phyloP scores from a whole-genome alignment of 2,329 filamentous ascomycete species.

The Venturia effusa region DNA sequence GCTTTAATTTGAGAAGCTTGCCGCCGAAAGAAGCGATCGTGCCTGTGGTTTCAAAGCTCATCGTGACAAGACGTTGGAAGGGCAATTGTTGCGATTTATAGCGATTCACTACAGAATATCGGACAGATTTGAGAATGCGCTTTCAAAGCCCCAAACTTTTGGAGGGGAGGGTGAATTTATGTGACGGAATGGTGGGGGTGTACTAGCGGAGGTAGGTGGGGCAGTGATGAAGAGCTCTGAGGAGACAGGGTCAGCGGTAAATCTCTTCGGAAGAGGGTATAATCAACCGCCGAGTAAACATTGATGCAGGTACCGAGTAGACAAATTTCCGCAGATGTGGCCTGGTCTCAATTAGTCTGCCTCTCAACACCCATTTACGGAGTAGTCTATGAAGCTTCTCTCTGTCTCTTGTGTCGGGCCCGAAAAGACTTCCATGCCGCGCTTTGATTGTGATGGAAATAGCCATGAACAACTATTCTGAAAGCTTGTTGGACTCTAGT shows the following conservation, averaged over 20 bases:
- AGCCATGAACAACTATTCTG: too few relatives aligned
- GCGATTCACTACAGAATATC: background rate
- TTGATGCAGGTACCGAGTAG: background rate
- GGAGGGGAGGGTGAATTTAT: too few relatives aligned
- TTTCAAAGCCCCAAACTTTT: background rate
- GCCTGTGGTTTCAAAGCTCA: slow-evolving; percentile 78
- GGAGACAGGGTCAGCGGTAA: background rate
- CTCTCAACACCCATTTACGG: background rate
- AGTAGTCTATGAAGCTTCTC: too few relatives aligned
- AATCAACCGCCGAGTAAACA: background rate
- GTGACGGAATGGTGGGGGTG: background rate
- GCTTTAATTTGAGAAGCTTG: slow-evolving; percentile 86
- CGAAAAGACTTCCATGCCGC: too few relatives aligned
- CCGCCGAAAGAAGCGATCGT: slow-evolving; percentile 89
- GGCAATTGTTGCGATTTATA: background rate
- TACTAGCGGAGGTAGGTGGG: background rate
- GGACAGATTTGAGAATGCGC: background rate
- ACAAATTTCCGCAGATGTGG: background rate
- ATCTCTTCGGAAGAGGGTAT: background rate
- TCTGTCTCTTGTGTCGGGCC: background rate
- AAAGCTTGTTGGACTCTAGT: too few relatives aligned
- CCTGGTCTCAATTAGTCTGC: background rate
- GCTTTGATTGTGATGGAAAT: too few relatives aligned
- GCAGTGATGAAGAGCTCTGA: background rate
- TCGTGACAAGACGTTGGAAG: slow-evolving; percentile 12